phyloP scores from a whole-genome alignment of 164 flowering plant genomes.

The Dillenia suffruticosa region DNA sequence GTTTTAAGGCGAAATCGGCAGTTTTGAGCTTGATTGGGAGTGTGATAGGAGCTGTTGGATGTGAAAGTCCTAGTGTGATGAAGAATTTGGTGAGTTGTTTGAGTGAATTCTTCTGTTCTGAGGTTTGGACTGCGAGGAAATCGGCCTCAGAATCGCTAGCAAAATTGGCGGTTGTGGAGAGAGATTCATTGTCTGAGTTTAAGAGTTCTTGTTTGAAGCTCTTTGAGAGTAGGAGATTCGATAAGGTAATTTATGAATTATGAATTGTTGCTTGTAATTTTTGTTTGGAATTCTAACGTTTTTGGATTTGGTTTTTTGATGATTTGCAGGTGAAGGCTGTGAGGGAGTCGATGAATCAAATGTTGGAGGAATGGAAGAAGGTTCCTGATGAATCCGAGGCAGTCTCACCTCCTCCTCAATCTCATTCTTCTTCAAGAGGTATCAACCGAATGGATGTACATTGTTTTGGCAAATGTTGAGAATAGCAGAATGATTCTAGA shows the following conservation, averaged over 20 bases:
- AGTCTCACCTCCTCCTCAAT: conserved; percentile 45
- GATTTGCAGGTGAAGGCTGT: conserved; percentile 62
- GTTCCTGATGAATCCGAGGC: conserved; percentile 63
- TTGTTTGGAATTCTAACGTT: not conserved
- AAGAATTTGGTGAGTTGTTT: conserved; percentile 48
- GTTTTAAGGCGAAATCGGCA: conserved; percentile 77
- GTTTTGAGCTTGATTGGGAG: conserved; percentile 55
- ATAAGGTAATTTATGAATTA: conserved; percentile 49
- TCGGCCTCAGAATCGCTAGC: conserved; percentile 69
- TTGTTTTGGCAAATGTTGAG: not conserved
- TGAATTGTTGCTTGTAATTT: not conserved
- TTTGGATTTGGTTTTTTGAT: not conserved
- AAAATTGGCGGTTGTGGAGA: conserved; percentile 64
- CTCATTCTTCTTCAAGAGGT: conserved; percentile 70
- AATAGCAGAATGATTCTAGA: not conserved
- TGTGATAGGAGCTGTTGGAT: conserved; percentile 50
- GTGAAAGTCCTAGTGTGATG: conserved; percentile 21
- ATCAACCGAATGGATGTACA: not conserved
- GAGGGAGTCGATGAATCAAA: conserved; percentile 69
- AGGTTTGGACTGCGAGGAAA: conserved; percentile 90
- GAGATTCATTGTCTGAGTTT: conserved; percentile 43
- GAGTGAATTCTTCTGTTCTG: conserved; percentile 58
- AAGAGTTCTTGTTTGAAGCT: conserved; percentile 48
- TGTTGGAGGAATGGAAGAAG: conserved; percentile 79
- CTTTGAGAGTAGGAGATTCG: conserved; percentile 65